These are phyloP conservation scores for Jatropha multifida DNA, from an alignment of 441 rosid genomes.

Conservation along the genomic window DNA sequence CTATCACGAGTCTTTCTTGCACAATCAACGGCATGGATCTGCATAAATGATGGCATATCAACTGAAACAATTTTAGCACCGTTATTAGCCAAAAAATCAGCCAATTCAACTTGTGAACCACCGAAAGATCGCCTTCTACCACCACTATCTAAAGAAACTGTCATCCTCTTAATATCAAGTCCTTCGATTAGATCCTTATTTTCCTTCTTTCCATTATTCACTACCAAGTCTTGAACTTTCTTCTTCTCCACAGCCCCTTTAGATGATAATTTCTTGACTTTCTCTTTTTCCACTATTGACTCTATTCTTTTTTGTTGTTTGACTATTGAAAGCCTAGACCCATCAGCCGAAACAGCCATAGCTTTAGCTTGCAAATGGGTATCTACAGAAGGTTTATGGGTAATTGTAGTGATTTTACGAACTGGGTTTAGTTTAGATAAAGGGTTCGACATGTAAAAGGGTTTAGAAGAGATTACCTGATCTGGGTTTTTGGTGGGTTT, in stretches of 20 bases:
- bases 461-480: conserved; percentile 29
- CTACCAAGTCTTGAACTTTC: background rate
- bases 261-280: conserved; percentile 26
- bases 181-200: conserved; percentile 30
- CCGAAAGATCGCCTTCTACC: conserved; percentile 49
- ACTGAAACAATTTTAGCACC: conserved; percentile 58
- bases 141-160: conserved; percentile 32
- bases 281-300: conserved; percentile 13
- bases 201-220: conserved; percentile 23
- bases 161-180: conserved; percentile 35
- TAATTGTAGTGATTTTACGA: conserved; percentile 17
- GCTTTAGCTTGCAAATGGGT: conserved; percentile 50
- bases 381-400: conserved; percentile 31
- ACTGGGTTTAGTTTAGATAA: conserved; percentile 31
- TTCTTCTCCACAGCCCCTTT: conserved; percentile 13
- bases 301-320: conserved; percentile 24
- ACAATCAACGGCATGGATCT: conserved; percentile 60
- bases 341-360: conserved; percentile 49
- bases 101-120: conserved; percentile 45
- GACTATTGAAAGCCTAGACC: conserved; percentile 28
- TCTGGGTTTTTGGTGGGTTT: conserved; percentile 31
- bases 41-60: conserved; percentile 68
- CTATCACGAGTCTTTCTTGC: conserved; percentile 55
- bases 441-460: conserved; percentile 28
- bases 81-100: conserved; percentile 44